Conservation (phyloP, 2,329 filamentous ascomycete genomes). For the Lecanosticta acicola region DNA sequence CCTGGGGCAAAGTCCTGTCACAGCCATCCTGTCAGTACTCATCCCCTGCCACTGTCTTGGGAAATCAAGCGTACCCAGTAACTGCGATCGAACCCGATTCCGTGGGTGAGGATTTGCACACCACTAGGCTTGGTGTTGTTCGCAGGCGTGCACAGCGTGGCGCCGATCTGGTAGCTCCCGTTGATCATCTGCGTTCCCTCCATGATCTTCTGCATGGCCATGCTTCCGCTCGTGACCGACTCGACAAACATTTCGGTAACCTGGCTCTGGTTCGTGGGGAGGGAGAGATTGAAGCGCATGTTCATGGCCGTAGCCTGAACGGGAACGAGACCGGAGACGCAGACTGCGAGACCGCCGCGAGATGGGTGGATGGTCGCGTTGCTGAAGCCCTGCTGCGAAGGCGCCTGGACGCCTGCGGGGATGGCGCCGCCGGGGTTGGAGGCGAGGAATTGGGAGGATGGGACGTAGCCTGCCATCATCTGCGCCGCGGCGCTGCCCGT, state of each 20-base stretch:
- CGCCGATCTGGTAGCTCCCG: constrained; percentile 12
- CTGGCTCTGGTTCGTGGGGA: constrained; percentile 26
- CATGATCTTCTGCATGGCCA: constrained; percentile 7
- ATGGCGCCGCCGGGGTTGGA: constrained; percentile 16
- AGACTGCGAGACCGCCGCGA: constrained; percentile 27
- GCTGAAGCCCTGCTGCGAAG: constrained; percentile 11
- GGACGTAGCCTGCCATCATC: not conserved
- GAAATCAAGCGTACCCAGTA: constrained; percentile 20
- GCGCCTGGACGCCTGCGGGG: constrained; percentile 13
- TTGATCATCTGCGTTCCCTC: constrained; percentile 13
- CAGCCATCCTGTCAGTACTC: not conserved
- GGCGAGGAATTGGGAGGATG: constrained; percentile 7
- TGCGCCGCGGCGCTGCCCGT: not conserved
- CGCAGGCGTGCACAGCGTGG: constrained; percentile 11
- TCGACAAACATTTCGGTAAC: constrained; percentile 26
- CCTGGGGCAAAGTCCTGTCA: constrained; percentile 32
- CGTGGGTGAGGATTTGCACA: constrained; percentile 40
- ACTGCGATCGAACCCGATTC: constrained; percentile 36
- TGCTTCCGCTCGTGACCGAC: constrained; percentile 7
- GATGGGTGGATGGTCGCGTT: constrained; percentile 19
- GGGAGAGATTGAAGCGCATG: constrained; percentile 24
- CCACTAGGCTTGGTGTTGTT: constrained; percentile 15
- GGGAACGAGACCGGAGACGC: constrained; percentile 25
- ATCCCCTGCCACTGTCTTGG: not conserved
- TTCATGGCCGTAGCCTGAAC: constrained; percentile 24